Conservation (phyloP, 306 rosid species). For the Cucumis sativus region Cucumber_9930_V3 NC_026657.2:11421001-11421500, state of each 20-base stretch:
- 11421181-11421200: too few species aligned
- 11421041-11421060: too few species aligned
- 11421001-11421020: too few species aligned
- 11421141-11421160: too few species aligned
- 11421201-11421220: not conserved
- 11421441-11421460: too few species aligned
- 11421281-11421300: not conserved
- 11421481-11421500: not conserved
- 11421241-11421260: not conserved
- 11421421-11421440: not conserved
- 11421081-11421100: too few species aligned
- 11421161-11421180: too few species aligned
- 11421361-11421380: not conserved
- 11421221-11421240: not conserved
- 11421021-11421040: too few species aligned
- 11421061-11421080: too few species aligned
- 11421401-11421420: not conserved
- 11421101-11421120: too few species aligned
- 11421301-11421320: not conserved
- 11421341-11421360: conserved; percentile 2
- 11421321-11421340: not conserved
- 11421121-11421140: too few species aligned
- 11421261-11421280: not conserved
- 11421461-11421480: not conserved
- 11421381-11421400: not conserved